A percentile compares a stretch with the other conserved stretches of the same genome.
phyloP scores from a whole-genome alignment of 495 filamentous ascomycete genomes.

The Rhypophila decipiens region DNA sequence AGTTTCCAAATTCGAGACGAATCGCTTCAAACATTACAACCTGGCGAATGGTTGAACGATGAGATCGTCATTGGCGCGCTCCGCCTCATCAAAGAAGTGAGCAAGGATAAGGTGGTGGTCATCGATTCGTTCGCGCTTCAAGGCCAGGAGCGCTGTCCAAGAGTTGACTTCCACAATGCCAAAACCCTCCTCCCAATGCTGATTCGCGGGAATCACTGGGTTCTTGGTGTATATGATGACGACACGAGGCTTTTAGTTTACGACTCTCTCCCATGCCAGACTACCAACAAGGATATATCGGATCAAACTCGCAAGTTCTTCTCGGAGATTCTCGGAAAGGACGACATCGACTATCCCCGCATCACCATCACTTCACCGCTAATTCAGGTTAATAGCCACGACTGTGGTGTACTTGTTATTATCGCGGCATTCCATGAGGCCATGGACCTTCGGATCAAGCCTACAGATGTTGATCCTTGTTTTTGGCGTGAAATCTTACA shows the following conservation, averaged over 20 bases:
- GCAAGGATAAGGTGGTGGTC: neutral
- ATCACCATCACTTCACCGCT: constrained; percentile 3
- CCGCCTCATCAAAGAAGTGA: constrained; percentile 2
- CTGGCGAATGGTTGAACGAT: neutral
- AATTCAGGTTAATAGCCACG: neutral
- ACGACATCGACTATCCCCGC: constrained; percentile 1
- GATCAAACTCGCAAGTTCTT: constrained; percentile 1
- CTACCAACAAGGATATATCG: constrained; percentile 1
- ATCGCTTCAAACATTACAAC: constrained; percentile 3
- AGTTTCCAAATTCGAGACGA: neutral
- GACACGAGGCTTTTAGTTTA: constrained; percentile 3
- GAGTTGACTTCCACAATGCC: neutral
- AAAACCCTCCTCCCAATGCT: constrained; percentile 2
- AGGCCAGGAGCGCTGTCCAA: neutral
- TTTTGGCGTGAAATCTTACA: constrained; percentile 3
- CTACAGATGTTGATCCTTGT: constrained; percentile 1
- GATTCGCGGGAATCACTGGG: constrained; percentile 4
- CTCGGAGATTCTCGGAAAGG: constrained; percentile 1
- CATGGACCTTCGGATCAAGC: neutral
- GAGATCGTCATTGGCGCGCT: constrained; percentile 4
- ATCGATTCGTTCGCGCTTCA: neutral
- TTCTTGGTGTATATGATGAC: constrained; percentile 3
- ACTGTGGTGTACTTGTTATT: constrained; percentile 3
- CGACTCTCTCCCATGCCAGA: neutral
- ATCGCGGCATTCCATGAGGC: constrained; percentile 1